These are phyloP conservation scores for Quercus engelmannii DNA, from an alignment of 306 rosid genomes.

Conservation along the genomic window DNA sequence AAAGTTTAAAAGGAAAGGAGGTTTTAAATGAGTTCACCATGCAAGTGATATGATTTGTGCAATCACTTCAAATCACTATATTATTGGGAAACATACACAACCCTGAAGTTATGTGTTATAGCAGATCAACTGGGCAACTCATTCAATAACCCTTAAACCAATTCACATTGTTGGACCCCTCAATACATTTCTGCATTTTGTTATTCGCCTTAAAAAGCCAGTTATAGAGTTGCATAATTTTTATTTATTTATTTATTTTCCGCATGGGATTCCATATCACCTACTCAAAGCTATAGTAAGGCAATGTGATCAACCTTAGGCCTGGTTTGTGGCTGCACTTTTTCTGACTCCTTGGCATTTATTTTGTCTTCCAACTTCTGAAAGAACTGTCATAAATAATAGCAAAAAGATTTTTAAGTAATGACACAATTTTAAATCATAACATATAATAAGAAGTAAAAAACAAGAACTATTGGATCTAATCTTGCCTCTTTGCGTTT, in stretches of 20 bases:
- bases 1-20: not conserved
- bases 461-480: not conserved
- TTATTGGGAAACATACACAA: not conserved
- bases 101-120: not conserved
- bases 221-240: not conserved
- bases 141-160: not conserved
- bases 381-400: conserved; percentile 53
- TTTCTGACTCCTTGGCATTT: conserved; percentile 49
- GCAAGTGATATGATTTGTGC: not conserved
- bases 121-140: conserved; percentile 5
- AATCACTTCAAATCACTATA: not conserved
- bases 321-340: conserved; percentile 42
- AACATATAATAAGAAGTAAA: conserved; percentile 1
- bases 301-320: conserved; percentile 44
- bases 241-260: not conserved
- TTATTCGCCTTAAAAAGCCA: not conserved
- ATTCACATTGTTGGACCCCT: not conserved
- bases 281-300: not conserved
- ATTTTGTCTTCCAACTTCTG: conserved; percentile 59
- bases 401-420: conserved; percentile 1
- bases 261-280: conserved; percentile 16
- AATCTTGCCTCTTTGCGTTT: conserved; percentile 82
- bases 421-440: not conserved
- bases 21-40: not conserved
- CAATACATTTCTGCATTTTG: not conserved